Evolutionary conservation across 148 eudicot genomes (phyloP).

Genomic region (Rhododendron molle): DNA sequence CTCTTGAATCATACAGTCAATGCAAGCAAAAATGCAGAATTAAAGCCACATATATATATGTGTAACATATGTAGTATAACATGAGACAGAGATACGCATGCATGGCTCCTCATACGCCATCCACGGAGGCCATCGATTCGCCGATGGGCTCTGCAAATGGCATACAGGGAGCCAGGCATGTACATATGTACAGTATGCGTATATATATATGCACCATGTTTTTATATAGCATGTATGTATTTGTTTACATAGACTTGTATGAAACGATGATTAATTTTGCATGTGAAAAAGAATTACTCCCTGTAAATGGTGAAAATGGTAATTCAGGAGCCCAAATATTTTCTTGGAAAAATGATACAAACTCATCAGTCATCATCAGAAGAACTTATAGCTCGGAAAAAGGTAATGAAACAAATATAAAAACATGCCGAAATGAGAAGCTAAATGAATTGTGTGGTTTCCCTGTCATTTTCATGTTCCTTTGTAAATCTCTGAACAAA

Average conservation of each 20-base stretch:
- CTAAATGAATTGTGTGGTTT: not conserved
- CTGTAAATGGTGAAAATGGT: not conserved
- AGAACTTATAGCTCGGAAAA: not conserved
- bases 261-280: not conserved
- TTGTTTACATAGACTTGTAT: not conserved
- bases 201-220: no score
- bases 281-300: not conserved
- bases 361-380: no score
- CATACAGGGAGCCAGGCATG: slow-evolving; percentile 75
- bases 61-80: not conserved
- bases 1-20: not conserved
- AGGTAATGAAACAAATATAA: not conserved
- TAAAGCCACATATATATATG: not conserved
- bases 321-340: no score
- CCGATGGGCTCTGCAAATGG: slow-evolving; percentile 49
- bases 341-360: no score
- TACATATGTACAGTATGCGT: not conserved
- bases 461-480: not conserved
- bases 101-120: slow-evolving; percentile 73
- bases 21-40: not conserved
- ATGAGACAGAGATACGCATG: slow-evolving; percentile 26
- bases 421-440: not conserved
- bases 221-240: not conserved
- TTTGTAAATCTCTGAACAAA: not conserved
- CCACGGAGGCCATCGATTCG: slow-evolving; percentile 33